Percentiles rank a stretch among this genome's conserved stretches.
Conservation (phyloP, 2,329 filamentous ascomycete species). For the Ceratocystis huliohia region DNA sequence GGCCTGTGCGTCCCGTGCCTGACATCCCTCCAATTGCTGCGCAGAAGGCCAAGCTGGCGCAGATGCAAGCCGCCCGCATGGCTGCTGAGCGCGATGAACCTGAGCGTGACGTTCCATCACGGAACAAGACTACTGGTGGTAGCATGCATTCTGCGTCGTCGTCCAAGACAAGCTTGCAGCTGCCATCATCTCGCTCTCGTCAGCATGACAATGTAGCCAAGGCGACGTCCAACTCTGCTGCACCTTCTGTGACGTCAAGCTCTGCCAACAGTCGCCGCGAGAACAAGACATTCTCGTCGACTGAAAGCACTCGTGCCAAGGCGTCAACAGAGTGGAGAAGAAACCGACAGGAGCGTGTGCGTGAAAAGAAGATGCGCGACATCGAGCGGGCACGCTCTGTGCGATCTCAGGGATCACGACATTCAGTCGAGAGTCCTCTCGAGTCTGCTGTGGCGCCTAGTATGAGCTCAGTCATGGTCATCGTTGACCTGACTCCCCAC, state of each 20-base stretch:
- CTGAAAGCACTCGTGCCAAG: background rate
- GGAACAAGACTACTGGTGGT: background rate
- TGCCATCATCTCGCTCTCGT: slow-evolving; percentile 2
- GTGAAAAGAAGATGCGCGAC: slow-evolving; percentile 32
- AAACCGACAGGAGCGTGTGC: slow-evolving; percentile 28
- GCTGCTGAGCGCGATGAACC: slow-evolving; percentile 11
- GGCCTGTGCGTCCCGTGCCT: slow-evolving; percentile 15
- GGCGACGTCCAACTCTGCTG: slow-evolving; percentile 14
- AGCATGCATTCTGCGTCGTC: background rate
- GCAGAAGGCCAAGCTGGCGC: slow-evolving; percentile 17
- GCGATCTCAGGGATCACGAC: slow-evolving; percentile 21
- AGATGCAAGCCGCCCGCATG: slow-evolving; percentile 16
- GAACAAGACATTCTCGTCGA: slow-evolving; percentile 10
- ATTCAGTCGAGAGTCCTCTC: background rate
- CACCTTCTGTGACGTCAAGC: background rate
- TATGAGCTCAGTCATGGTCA: slow-evolving; percentile 32
- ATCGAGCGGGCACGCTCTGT: slow-evolving; percentile 29
- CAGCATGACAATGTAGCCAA: slow-evolving; percentile 19
- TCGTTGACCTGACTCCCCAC: slow-evolving; percentile 29
- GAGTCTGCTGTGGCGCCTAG: slow-evolving; percentile 21
- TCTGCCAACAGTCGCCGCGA: slow-evolving; percentile 1
- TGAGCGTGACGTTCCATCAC: background rate
- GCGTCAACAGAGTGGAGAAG: slow-evolving; percentile 18
- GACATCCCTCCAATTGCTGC: slow-evolving; percentile 20
- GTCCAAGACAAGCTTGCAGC: background rate